These are phyloP conservation scores for Colletotrichum abscissum DNA, from an alignment of 2,329 filamentous ascomycete species.

Conservation along the genomic window DNA sequence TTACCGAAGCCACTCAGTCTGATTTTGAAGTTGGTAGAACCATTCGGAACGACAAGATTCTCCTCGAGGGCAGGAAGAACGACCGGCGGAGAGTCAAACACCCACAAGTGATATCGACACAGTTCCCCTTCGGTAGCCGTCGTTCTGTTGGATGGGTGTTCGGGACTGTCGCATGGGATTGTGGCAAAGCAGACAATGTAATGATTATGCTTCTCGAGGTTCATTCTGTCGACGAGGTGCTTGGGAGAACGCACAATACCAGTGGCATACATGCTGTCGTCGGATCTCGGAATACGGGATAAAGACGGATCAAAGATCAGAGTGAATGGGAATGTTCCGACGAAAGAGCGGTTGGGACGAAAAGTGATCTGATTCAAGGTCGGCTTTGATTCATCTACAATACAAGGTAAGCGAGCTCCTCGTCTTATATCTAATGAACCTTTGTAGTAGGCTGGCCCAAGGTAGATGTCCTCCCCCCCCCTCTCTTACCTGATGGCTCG, in stretches of 20 bases:
- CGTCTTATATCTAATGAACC: neutral
- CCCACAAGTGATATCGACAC: slow-evolving; percentile 22
- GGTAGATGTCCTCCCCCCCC: neutral
- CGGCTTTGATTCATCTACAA: neutral
- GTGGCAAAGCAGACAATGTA: slow-evolving; percentile 16
- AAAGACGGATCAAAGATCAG: neutral
- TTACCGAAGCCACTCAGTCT: slow-evolving; percentile 8
- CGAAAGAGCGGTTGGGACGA: neutral
- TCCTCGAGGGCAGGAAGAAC: neutral
- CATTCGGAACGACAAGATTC: neutral
- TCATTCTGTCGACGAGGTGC: slow-evolving; percentile 4
- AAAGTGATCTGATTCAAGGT: neutral
- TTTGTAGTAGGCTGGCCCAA: neutral
- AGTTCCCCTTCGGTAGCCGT: neutral
- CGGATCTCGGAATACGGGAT: neutral
- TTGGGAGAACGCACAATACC: slow-evolving; percentile 4
- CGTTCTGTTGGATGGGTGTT: neutral
- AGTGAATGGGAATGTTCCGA: neutral
- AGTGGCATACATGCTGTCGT: slow-evolving; percentile 22
- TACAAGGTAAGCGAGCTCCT: neutral
- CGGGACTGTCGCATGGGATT: neutral
- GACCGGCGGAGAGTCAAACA: slow-evolving; percentile 13
- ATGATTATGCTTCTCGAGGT: neutral
- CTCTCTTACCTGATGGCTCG: neutral
- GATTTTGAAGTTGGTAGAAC: neutral